These are phyloP conservation scores for Herpotrichia juniperi DNA, from an alignment of 2,329 filamentous ascomycete genomes.

Conservation along the genomic window DNA sequence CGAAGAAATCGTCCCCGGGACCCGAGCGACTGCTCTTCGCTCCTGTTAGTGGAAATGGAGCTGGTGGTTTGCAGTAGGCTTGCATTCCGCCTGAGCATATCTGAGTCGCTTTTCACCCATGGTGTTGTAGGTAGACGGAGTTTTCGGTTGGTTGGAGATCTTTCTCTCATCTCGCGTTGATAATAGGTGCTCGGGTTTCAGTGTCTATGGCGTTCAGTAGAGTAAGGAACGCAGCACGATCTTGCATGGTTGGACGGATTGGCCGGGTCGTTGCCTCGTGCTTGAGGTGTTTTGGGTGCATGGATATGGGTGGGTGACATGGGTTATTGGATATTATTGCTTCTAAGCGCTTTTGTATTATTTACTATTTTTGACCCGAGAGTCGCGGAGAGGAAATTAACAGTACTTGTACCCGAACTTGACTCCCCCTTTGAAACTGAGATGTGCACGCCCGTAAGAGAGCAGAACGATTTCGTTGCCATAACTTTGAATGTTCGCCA, in stretches of 20 bases:
- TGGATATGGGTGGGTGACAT: background rate
- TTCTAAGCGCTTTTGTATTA: background rate
- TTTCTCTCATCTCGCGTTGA: background rate
- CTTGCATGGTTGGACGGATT: background rate
- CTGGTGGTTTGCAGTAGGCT: background rate
- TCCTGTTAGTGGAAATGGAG: slow-evolving; percentile 14
- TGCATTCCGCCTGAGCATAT: too few species aligned
- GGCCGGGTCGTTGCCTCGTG: background rate
- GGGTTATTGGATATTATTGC: background rate
- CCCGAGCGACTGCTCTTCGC: slow-evolving; percentile 24
- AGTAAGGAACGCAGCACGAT: background rate
- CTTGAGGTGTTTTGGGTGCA: background rate
- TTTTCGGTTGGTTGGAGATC: background rate
- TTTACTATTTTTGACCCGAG: background rate
- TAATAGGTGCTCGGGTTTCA: background rate
- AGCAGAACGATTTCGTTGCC: too few species aligned
- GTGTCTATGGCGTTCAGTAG: background rate
- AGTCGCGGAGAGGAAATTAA: background rate
- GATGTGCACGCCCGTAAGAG: too few species aligned
- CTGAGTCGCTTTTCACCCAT: background rate
- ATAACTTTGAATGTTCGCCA: too few species aligned
- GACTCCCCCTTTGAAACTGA: too few species aligned
- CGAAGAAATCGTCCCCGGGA: slow-evolving; percentile 54
- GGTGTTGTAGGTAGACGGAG: background rate
- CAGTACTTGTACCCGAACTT: background rate